Base-by-base conservation (phyloP, 2,329 filamentous ascomycete genomes). In the Plectosphaerella cucumerina region DNA sequence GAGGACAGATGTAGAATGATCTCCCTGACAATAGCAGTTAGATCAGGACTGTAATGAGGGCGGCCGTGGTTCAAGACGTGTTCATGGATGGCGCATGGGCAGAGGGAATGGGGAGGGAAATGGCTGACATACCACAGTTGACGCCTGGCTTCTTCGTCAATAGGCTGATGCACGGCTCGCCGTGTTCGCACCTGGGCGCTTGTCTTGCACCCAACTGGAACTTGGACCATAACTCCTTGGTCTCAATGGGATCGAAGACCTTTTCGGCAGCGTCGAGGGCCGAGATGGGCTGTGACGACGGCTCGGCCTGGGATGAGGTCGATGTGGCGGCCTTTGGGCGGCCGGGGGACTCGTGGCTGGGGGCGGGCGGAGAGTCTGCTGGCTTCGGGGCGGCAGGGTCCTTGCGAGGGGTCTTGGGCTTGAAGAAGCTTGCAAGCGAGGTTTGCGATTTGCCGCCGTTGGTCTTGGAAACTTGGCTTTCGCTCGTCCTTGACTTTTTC, bases 131-230 rank as follows among this genome's bases (percentile, higher is more conserved):
- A 81, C 76, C 93, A 70, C 65, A 86, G 62, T 97, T 99, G 56
- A 89, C 73, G 2, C 94, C 94, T 1, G 90, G 78, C 64, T 97
- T 97, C 72, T 93, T 97, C 1, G 92, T 96, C 17, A 85, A 80
- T 48, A 93, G 73, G 57, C 79, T 89, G 56, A 91, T 88, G 68
- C 94, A 97, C 3, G 89, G 87, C 60, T 97, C 92, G 49, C 84
- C 77, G 63, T 99, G 94, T 45, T 97, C 91, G 64, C 94, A 99
- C 51, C 80, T 81, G 1, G 94, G 94, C 1, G 82, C 76, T 2
- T 82, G 72, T 51, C 87, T 85, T 65, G 87, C 90, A 15, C 85
- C 82, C 55, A 97, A 85, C 39, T 52, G 54, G 14, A 97, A 76
- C 64, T 87, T 91, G 5, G 84, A 85, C 94, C 94, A 97, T 20